Conservation (phyloP, 331 rosid species). For the Cucumis variabilis region DNA sequence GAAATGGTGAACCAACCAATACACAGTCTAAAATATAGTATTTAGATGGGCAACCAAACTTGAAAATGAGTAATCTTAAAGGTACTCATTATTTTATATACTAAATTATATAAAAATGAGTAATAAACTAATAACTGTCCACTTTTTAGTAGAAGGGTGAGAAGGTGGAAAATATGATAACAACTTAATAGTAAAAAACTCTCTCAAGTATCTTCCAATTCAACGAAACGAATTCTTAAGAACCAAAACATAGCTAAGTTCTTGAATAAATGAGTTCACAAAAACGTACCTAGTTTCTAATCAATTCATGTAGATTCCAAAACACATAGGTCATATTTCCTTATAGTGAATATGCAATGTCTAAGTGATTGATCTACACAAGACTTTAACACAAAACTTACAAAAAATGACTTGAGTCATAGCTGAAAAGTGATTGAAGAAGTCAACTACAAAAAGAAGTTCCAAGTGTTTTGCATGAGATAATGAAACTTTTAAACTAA, state of each 20-base stretch:
- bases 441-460: too few relatives aligned
- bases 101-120: neutral
- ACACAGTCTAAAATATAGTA: too few relatives aligned
- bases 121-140: neutral
- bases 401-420: too few relatives aligned
- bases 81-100: neutral
- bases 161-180: conserved; percentile 1
- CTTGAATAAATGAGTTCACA: conserved; percentile 22
- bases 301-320: conserved; percentile 90
- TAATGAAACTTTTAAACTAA: too few relatives aligned
- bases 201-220: neutral
- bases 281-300: conserved; percentile 71
- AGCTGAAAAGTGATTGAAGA: too few relatives aligned
- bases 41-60: too few relatives aligned
- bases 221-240: neutral
- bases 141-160: conserved; percentile 31
- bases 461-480: too few relatives aligned
- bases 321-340: conserved; percentile 66
- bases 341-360: too few relatives aligned
- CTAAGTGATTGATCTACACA: too few relatives aligned
- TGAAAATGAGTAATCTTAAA: too few relatives aligned
- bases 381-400: too few relatives aligned
- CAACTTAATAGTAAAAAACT: neutral
- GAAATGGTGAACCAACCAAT: too few relatives aligned
- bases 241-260: neutral